Percentiles rank a stretch among this genome's conserved stretches.
Conservation (phyloP, 495 filamentous ascomycete genomes). For the Massariosphaeria phaeospora region DNA sequence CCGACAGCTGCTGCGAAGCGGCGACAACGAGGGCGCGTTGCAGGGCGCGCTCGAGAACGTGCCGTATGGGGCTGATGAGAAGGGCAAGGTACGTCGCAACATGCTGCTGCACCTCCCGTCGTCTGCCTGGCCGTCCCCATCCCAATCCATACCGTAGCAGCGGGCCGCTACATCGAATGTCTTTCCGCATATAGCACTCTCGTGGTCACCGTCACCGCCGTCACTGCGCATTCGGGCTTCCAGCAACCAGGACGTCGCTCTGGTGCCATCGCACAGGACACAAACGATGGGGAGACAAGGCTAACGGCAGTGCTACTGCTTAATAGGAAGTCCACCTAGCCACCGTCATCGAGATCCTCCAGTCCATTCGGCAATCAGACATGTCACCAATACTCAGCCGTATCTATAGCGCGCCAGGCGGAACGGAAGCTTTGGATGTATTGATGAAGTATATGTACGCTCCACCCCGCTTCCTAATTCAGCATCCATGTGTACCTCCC, state of each 20-base stretch:
- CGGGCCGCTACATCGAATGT: slow-evolving; percentile 18
- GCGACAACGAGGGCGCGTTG: slow-evolving; percentile 80
- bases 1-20: slow-evolving; percentile 75
- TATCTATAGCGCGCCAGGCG: slow-evolving; percentile 65
- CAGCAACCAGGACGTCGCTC: slow-evolving; percentile 9
- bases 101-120: slow-evolving; percentile 3
- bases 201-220: slow-evolving; percentile 2
- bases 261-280: slow-evolving; percentile 14
- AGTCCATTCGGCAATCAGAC: slow-evolving; percentile 83
- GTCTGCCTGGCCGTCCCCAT: background rate
- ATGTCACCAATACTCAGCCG: slow-evolving; percentile 79
- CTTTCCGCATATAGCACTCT: slow-evolving; percentile 17
- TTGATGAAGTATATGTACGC: slow-evolving; percentile 73
- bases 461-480: slow-evolving; percentile 7
- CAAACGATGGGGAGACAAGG: slow-evolving; percentile 16
- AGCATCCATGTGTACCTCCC: background rate
- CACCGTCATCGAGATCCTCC: slow-evolving; percentile 79
- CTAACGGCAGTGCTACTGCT: slow-evolving; percentile 20
- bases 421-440: slow-evolving; percentile 65
- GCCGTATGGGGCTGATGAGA: slow-evolving; percentile 65
- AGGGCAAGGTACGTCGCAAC: slow-evolving; percentile 57
- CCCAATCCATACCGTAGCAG: slow-evolving; percentile 2
- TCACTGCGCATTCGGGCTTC: slow-evolving; percentile 10
- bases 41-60: slow-evolving; percentile 70
- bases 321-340: slow-evolving; percentile 68